These are phyloP conservation scores for Cerrena zonata DNA, from an alignment of 1,284 basidiomycete genomes.

Conservation along the genomic window DNA sequence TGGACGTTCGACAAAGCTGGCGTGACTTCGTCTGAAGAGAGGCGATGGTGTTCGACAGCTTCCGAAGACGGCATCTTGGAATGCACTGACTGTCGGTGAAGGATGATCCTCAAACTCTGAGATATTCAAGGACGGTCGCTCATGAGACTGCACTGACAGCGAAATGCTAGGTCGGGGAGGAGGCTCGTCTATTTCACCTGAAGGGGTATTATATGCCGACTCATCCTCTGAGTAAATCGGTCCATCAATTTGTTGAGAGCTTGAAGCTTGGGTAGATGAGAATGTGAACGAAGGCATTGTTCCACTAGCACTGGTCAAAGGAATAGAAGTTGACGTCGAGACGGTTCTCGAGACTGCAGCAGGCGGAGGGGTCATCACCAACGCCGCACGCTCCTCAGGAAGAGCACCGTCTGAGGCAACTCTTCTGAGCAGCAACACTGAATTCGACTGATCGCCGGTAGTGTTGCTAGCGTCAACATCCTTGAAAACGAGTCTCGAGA, in stretches of 20 bases:
- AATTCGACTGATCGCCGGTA: background rate
- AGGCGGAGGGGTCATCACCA: constrained; percentile 20
- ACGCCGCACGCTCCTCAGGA: background rate
- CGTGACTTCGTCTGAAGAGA: constrained; percentile 26
- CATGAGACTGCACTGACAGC: no score
- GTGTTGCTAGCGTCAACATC: background rate
- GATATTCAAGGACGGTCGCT: constrained; percentile 26
- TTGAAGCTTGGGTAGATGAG: constrained; percentile 16
- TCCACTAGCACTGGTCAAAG: constrained; percentile 1
- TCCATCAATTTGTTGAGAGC: constrained; percentile 19
- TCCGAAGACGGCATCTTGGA: constrained; percentile 50
- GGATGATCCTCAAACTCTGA: constrained; percentile 36
- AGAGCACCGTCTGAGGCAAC: background rate
- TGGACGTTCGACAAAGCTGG: constrained; percentile 21
- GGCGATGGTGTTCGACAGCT: constrained; percentile 30
- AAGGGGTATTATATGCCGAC: constrained; percentile 26
- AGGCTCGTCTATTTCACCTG: constrained; percentile 30
- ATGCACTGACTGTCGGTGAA: constrained; percentile 68
- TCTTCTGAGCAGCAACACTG: background rate
- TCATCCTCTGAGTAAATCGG: constrained; percentile 28
- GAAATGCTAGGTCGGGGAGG: no score
- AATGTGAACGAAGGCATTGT: constrained; percentile 18
- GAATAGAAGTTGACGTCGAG: constrained; percentile 15
- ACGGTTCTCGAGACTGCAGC: constrained; percentile 15
- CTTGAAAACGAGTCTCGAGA: constrained; percentile 25